phyloP scores from a whole-genome alignment of 2,329 filamentous ascomycete genomes.

The Dactylellina parvicollis region DNA sequence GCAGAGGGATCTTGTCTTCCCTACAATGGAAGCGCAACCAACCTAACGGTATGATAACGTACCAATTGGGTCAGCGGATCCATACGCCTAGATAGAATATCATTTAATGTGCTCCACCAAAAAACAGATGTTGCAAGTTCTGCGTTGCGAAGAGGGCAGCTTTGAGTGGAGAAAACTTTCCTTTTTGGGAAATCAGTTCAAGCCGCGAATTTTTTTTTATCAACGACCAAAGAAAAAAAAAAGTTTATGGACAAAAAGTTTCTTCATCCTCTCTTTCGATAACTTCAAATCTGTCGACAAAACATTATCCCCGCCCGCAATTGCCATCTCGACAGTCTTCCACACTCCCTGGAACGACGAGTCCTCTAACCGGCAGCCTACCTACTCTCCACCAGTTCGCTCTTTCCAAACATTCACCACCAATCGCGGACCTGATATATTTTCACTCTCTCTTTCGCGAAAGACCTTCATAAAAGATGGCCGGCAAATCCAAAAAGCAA shows the following conservation, averaged over 20 bases:
- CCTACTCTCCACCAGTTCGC: background rate
- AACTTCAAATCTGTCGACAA: slow-evolving; percentile 8
- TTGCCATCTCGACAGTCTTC: slow-evolving; percentile 36
- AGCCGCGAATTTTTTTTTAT: slow-evolving; percentile 25
- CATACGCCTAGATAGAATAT: no score
- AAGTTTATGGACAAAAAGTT: slow-evolving; percentile 44
- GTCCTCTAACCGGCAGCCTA: slow-evolving; percentile 1
- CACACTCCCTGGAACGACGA: slow-evolving; percentile 29
- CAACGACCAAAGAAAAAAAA: slow-evolving; percentile 32
- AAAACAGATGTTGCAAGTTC: slow-evolving; percentile 25
- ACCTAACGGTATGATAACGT: no score
- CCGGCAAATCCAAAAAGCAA: slow-evolving; percentile 54
- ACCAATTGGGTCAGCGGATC: no score
- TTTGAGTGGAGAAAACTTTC: slow-evolving; percentile 16
- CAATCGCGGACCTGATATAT: background rate
- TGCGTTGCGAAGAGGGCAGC: slow-evolving; percentile 17
- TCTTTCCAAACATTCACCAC: background rate
- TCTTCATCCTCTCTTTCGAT: slow-evolving; percentile 45
- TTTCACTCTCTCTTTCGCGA: slow-evolving; percentile 7
- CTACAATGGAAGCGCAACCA: no score
- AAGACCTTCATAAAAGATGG: slow-evolving; percentile 15
- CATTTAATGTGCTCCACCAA: background rate
- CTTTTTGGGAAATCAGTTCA: slow-evolving; percentile 1
- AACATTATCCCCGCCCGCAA: background rate
- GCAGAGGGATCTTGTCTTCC: no score